Percentiles rank a stretch among this genome's conserved stretches.
phyloP scores from a whole-genome alignment of 2,329 filamentous ascomycete genomes.

The Herpomyces periplanetae region DNA sequence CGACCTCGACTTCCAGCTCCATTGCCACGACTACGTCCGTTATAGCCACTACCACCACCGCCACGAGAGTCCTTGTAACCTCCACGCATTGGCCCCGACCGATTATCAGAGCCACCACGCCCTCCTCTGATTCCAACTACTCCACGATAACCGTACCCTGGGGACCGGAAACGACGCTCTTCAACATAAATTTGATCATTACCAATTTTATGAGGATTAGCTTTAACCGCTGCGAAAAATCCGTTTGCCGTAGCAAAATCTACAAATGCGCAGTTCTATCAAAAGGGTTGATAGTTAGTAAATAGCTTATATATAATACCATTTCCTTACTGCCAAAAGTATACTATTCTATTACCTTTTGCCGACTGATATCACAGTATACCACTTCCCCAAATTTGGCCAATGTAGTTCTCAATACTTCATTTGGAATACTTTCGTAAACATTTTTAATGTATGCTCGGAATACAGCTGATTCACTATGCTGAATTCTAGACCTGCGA shows the following conservation, averaged over 20 bases:
- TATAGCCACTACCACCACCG: conserved; percentile 24
- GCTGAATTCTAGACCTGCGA: too few species aligned
- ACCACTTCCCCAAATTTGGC: conserved; percentile 23
- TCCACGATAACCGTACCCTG: conserved; percentile 7
- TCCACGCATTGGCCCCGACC: conserved; percentile 18
- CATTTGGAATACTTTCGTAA: conserved; percentile 41
- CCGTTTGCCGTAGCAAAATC: conserved; percentile 48
- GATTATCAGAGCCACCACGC: conserved; percentile 19
- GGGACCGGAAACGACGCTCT: conserved; percentile 26
- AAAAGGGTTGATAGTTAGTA: neutral
- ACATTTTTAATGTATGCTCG: conserved; percentile 88
- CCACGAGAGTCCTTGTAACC: too few species aligned
- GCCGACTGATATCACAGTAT: conserved; percentile 21
- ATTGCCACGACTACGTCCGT: conserved; percentile 20
- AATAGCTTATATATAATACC: neutral
- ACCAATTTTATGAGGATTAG: conserved; percentile 52
- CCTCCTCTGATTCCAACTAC: conserved; percentile 11
- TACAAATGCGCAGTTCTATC: conserved; percentile 74
- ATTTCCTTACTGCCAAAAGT: conserved; percentile 1
- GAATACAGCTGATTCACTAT: too few species aligned
- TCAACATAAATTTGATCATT: conserved; percentile 53
- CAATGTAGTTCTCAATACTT: conserved; percentile 27
- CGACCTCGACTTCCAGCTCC: conserved; percentile 25
- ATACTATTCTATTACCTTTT: conserved; percentile 21
- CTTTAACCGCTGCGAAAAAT: conserved; percentile 41